These are phyloP conservation scores for Cladosporium sp. DNA, from an alignment of 2,329 filamentous ascomycete species.

Conservation along the genomic window DNA sequence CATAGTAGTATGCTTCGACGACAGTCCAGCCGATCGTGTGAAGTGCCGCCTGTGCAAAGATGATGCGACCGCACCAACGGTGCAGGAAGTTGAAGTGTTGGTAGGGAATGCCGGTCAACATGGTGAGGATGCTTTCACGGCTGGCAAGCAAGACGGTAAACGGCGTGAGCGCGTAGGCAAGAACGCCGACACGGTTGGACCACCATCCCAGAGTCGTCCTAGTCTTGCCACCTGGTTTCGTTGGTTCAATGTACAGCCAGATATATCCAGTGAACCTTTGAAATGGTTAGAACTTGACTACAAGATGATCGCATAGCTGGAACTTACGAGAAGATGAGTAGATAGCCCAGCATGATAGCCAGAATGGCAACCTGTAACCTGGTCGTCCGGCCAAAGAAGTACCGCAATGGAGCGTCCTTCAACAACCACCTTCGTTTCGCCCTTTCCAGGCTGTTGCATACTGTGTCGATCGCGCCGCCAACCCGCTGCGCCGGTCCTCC, in stretches of 20 bases:
- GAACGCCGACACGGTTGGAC: slow-evolving; percentile 63
- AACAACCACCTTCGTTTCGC: slow-evolving; percentile 52
- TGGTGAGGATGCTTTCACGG: slow-evolving; percentile 65
- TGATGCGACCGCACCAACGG: slow-evolving; percentile 70
- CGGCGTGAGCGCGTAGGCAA: slow-evolving; percentile 71
- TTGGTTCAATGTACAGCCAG: neutral
- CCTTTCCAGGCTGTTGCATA: slow-evolving; percentile 11
- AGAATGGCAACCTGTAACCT: slow-evolving; percentile 64
- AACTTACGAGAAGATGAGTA: slow-evolving; percentile 59
- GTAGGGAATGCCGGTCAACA: slow-evolving; percentile 69
- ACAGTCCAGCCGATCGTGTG: slow-evolving; percentile 70
- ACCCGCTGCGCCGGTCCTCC: slow-evolving; percentile 16
- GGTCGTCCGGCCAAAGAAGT: slow-evolving; percentile 64
- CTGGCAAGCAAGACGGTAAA: slow-evolving; percentile 64
- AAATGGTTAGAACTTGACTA: neutral
- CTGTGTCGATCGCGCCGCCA: slow-evolving; percentile 17
- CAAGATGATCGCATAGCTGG: neutral
- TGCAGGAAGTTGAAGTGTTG: slow-evolving; percentile 76
- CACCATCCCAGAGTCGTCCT: slow-evolving; percentile 64
- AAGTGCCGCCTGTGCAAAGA: slow-evolving; percentile 62
- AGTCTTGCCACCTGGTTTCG: slow-evolving; percentile 45
- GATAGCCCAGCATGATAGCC: slow-evolving; percentile 54
- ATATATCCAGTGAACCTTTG: neutral
- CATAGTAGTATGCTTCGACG: slow-evolving; percentile 62
- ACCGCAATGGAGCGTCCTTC: slow-evolving; percentile 50